Evolutionary conservation across 208 protist genomes (phyloP).

Genomic region (Leishmania gerbilli): DNA sequence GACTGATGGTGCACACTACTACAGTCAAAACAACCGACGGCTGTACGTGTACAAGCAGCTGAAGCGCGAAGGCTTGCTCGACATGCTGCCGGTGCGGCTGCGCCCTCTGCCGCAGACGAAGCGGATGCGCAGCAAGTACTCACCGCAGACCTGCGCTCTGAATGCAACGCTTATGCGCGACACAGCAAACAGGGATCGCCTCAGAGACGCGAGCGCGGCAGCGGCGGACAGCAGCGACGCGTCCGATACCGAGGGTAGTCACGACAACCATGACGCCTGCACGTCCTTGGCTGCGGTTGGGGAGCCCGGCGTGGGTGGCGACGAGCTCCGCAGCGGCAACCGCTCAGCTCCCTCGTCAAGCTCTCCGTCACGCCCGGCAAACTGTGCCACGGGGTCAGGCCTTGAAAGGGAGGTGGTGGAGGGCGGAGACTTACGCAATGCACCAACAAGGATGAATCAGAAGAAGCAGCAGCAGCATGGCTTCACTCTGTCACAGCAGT

Average conservation of each 20-base stretch:
- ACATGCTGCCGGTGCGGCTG: conserved; percentile 65
- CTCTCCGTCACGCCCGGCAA: background rate
- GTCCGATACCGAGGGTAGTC: background rate
- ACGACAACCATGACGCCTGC: background rate
- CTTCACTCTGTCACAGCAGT: background rate
- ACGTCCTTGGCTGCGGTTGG: background rate
- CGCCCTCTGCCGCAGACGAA: conserved; percentile 61
- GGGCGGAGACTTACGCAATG: background rate
- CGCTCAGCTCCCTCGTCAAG: background rate
- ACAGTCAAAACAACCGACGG: conserved; percentile 86
- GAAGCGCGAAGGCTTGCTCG: conserved; percentile 37
- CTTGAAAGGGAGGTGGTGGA: background rate
- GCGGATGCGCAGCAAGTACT: conserved; percentile 81
- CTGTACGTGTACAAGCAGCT: conserved; percentile 89
- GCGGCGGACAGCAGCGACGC: conserved; percentile 1
- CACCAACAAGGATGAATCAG: background rate
- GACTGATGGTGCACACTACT: conserved; percentile 57
- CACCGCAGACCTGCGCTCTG: conserved; percentile 68
- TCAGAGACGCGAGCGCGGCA: background rate
- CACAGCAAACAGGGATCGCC: conserved; percentile 6
- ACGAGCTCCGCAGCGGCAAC: background rate
- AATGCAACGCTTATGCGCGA: conserved; percentile 74
- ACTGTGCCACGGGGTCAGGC: background rate
- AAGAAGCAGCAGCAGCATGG: background rate
- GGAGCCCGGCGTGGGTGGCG: background rate